phyloP scores from a whole-genome alignment of 2,329 filamentous ascomycete species.

The Achaetomium macrosporum region DNA sequence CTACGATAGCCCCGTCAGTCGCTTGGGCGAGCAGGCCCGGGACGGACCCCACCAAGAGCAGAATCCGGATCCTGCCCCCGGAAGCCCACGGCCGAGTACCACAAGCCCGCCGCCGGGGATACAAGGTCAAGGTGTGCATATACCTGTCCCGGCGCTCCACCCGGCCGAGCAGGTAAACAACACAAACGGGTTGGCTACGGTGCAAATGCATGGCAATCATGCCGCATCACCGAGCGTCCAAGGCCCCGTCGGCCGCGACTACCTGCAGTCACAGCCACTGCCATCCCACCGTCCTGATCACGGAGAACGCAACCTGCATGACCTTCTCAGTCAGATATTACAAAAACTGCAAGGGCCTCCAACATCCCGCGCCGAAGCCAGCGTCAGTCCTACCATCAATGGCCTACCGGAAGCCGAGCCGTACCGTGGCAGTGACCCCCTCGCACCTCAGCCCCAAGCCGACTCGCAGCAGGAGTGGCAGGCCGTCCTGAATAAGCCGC shows the following conservation, averaged over 20 bases:
- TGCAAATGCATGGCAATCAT: background rate
- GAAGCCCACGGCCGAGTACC: too few species aligned
- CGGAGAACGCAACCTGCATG: background rate
- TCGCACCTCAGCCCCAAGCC: background rate
- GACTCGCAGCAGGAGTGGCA: background rate
- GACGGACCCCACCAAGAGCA: too few species aligned
- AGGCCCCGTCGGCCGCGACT: background rate
- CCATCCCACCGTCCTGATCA: background rate
- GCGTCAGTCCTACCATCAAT: background rate
- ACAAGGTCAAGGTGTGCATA: too few species aligned
- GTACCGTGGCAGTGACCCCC: background rate
- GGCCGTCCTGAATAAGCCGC: background rate
- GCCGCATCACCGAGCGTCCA: background rate
- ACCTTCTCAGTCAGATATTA: background rate
- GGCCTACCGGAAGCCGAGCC: background rate
- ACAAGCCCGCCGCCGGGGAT: too few species aligned
- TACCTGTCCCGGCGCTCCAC: too few species aligned
- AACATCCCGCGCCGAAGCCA: background rate
- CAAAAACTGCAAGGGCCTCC: background rate
- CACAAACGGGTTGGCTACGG: too few species aligned
- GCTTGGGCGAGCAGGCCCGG: too few species aligned
- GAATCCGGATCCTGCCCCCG: too few species aligned
- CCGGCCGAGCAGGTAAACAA: too few species aligned
- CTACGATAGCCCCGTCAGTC: conserved; percentile 10
- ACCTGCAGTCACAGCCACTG: background rate